Evolutionary conservation across 2,329 filamentous ascomycete species (phyloP), one percentile per base, ranked within the genome.

Genomic region (Pestalotiopsis sp.): DNA sequence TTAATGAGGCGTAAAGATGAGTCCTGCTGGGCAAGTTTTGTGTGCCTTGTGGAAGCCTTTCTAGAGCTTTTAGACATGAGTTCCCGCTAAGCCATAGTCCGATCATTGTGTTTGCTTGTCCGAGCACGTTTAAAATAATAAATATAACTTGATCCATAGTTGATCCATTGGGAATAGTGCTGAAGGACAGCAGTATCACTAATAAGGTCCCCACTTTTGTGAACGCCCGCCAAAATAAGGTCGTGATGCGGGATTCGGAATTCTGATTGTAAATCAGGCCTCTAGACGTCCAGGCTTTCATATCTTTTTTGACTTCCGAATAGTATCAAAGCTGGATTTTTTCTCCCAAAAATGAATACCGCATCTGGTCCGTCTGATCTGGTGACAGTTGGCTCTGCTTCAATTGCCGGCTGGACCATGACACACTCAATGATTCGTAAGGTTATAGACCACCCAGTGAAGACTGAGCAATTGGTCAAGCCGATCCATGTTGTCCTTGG

Each of bases 141-240:
- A 49, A 64, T 5, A 39, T 38, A n/a, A 64, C 61, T 45, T 64
- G 61, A 17, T 49, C 61, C 61, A 64, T 49, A n/a, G 61, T 64
- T 20, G 27, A 41, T 20, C 61, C 38, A 25, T 64, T 64, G 7
- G 61, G 61, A 20, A 64, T 39, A 23, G 36, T 39, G n/a, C 61
- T 23, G 27, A 64, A 64, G 13, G 27, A n/a, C 4, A 39, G 7
- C 3, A 64, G 25, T 4, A 64, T 39, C 14, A 49, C 36, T 11
- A 64, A 12, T 3, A 64, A 5, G 5, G 61, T 64, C 6, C 61
- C 61, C 17, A n/a, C n/a, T 20, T 27, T 39, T n/a, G 61, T 64
- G 6, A 39, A 39, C 27, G 27, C 27, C 61, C 49, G 61, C 61
- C 61, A 64, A 11, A 64, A 14, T 7, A 17, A n/a, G 5, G 61